phyloP scores from a whole-genome alignment of 2,329 filamentous ascomycete genomes.

The Aspergillus thermomutatus region DNA sequence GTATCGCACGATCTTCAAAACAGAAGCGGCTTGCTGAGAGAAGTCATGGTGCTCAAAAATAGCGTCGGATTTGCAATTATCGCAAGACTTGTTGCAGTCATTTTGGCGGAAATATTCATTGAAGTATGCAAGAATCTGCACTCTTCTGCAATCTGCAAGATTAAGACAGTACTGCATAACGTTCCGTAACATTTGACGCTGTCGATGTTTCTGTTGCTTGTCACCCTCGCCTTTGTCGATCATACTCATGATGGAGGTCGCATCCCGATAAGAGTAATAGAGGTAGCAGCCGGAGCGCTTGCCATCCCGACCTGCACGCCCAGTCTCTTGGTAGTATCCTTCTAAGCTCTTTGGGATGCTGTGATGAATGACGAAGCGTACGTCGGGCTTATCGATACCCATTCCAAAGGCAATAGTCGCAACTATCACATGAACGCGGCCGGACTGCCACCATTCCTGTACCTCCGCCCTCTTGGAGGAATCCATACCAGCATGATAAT shows the following conservation, averaged over 20 bases:
- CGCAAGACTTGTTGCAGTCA: slow-evolving; percentile 73
- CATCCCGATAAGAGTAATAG: slow-evolving; percentile 80
- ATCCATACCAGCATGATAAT: slow-evolving; percentile 82
- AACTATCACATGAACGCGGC: slow-evolving; percentile 81
- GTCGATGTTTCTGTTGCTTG: slow-evolving; percentile 75
- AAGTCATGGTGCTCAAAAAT: slow-evolving; percentile 74
- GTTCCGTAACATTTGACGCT: slow-evolving; percentile 77
- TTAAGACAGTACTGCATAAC: slow-evolving; percentile 91
- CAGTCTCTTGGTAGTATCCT: slow-evolving; percentile 98
- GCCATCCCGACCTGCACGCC: slow-evolving; percentile 88
- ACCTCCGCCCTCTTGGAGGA: slow-evolving; percentile 64
- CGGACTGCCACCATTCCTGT: slow-evolving; percentile 79
- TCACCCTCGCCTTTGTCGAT: slow-evolving; percentile 78
- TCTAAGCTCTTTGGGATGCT: slow-evolving; percentile 91
- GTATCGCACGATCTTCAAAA: slow-evolving; percentile 63
- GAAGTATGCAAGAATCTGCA: slow-evolving; percentile 91
- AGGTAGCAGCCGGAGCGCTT: slow-evolving; percentile 84
- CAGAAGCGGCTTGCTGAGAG: slow-evolving; percentile 68
- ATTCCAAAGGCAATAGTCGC: slow-evolving; percentile 98
- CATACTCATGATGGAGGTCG: slow-evolving; percentile 69
- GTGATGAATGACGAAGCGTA: slow-evolving; percentile 94
- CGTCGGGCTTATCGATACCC: slow-evolving; percentile 98
- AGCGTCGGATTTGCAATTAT: slow-evolving; percentile 78
- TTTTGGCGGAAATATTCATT: slow-evolving; percentile 73
- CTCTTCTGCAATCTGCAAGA: slow-evolving; percentile 77